Evolutionary conservation across 2,329 filamentous ascomycete genomes (phyloP), one percentile per base, ranked within the genome.

Genomic region (Cladosporium sp.): DNA sequence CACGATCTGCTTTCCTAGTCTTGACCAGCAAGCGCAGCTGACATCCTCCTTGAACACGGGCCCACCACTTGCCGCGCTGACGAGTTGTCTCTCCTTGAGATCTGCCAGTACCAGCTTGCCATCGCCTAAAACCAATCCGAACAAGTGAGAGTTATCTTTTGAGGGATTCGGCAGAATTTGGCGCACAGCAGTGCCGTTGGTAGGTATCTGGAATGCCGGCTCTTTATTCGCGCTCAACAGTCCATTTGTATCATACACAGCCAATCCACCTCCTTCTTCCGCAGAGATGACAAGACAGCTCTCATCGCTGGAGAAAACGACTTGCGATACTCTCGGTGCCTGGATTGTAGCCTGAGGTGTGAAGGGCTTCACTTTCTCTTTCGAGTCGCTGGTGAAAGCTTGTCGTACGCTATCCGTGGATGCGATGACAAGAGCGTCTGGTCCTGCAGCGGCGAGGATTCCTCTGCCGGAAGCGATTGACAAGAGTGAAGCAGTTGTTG

Each of bases 271-370:
- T 9, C 88, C 87, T 49, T 80, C 76, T 68, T 96, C 88, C 2
- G 89, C 88, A 9, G 89, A 89, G 20, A 96, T 75, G 30, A 96
- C 80, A 54, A 99, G 74, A 59, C 86, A 89, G 60, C 82, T 83
- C 65, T 96, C 95, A 62, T 95, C 88, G n/a, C 88, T 81, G 1
- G 89, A 92, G 67, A 99, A 99, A 13, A 85, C 84, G 17, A 99
- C 77, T 67, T 99, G 93, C 8, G 89, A 95, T 48, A 96, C 80
- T 59, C 86, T 84, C 62, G 87, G 81, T 61, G 95, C 78, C 1
- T 83, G 75, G 6, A 97, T 79, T 53, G 78, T 85, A 45, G 88
- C 74, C 65, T 92, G 83, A 3, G 91, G 86, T 53, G 82, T 74
- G 61, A 95, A 95, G 12, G 51, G 34, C 47, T 54, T 47, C 18